These are phyloP conservation scores for Boletus sp. DNA, from an alignment of 1,284 basidiomycete genomes.

Conservation along the genomic window DNA sequence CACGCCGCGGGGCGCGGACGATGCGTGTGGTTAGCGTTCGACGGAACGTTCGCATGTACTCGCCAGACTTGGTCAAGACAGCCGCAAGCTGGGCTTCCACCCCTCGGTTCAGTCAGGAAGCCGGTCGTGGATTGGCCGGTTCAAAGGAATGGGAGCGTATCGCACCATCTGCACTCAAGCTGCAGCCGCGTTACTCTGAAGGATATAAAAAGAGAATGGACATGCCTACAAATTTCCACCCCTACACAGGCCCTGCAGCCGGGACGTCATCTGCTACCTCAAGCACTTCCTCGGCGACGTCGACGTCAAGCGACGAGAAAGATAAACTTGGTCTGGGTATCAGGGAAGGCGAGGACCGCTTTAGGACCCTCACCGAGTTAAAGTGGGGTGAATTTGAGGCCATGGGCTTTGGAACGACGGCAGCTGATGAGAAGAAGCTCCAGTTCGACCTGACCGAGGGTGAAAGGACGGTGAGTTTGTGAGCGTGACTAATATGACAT, in stretches of 20 bases:
- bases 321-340: conserved; percentile 29
- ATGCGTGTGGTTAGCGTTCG: conserved; percentile 69
- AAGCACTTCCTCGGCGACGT: conserved; percentile 28
- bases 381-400: conserved; percentile 88
- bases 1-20: conserved; percentile 70
- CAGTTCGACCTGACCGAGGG: conserved; percentile 85
- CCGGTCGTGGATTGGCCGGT: conserved; percentile 42
- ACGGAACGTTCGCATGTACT: conserved; percentile 79
- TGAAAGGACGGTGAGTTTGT: conserved; percentile 64
- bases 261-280: conserved; percentile 27
- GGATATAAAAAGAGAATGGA: conserved; percentile 70
- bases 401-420: conserved; percentile 65
- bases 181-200: conserved; percentile 61
- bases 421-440: conserved; percentile 59
- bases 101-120: conserved; percentile 28
- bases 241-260: conserved; percentile 37
- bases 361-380: conserved; percentile 74
- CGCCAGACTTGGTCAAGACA: conserved; percentile 70
- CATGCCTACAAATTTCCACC: conserved; percentile 54
- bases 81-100: conserved; percentile 66
- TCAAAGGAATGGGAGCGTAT: conserved; percentile 76
- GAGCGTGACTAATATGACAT: not conserved
- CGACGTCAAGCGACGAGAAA: conserved; percentile 31
- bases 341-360: conserved; percentile 57
- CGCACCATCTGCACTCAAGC: conserved; percentile 52